Evolutionary conservation across 1,284 basidiomycete species (phyloP), one percentile per base, ranked within the genome.

Genomic region (Polyporus tsugae): DNA sequence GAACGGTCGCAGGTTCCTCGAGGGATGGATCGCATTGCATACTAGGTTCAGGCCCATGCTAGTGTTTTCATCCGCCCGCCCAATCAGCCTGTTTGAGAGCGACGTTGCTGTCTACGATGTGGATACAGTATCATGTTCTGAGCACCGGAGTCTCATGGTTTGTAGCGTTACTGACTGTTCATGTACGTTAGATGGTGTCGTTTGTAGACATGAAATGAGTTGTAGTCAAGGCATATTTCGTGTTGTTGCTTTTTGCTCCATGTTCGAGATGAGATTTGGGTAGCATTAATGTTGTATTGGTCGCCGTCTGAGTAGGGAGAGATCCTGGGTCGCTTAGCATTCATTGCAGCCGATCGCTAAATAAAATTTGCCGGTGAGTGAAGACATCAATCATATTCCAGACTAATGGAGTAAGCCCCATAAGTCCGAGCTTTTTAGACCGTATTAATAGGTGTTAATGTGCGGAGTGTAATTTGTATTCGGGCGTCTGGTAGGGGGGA

Each of bases 21-120:
- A 42, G 73, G 68, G 10, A 63, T 74, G 9, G 71, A 74, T n/a
- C 63, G 49, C 46, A 63, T 74, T 17, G 60, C 69, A 0, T 53
- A 41, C 15, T 63, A 57, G 36, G 25, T 15, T 19, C 17, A n/a
- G 15, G 49, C 33, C 17, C 11, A 35, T 53, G 52, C 15, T 9
- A 6, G 25, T 15, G 29, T 13, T 9, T 25, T 29, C 29, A 29
- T 29, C 11, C 49, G 9, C 11, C 29, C 6, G 46, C 22, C 22
- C 46, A 25, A 2, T 25, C 22, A 19, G 6, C 13, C 11, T 55
- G 29, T 13, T 17, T 19, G 22, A 49, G 46, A 25, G 22, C 22
- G 13, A 22, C 10, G 19, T 13, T 25, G 46, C 46, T 22, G 17
- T 36, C 36, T 58, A 36, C 19, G 36, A 58, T 22, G 35, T 35